Evolutionary conservation across 225 moss, liverwort and hornwort species (phyloP), one percentile per base, ranked within the genome.

Genomic region (Polytrichum formosum): DNA sequence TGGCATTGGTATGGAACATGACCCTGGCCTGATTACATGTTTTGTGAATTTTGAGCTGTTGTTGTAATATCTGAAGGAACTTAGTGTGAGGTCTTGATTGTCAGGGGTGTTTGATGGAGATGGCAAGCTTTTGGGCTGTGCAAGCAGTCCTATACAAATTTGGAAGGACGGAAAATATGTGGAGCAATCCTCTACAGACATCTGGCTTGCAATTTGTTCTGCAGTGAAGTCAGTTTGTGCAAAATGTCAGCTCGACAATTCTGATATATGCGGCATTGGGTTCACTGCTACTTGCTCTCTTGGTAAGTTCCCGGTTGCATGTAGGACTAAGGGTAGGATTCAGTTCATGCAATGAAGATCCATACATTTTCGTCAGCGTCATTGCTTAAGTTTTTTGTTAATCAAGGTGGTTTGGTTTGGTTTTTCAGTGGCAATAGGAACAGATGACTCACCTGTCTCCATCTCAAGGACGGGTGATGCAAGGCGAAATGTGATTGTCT

Each of bases 121-220:
- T 53, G 98, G 98, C 0, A 91, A 80, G 70, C 71, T 93, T 28
- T 5, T 90, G 28, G 98, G 94, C 31, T 83, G 84, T 66, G 84
- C 90, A 68, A 91, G 75, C 84, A 90, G 90, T 72, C 79, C 94
- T 80, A 91, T 94, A 75, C 94, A 94, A 72, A 98, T 94, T 73
- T 98, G 98, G 98, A 98, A 94, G 78, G 94, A 94, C 65, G 90
- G 79, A 35, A 91, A 85, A 67, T 94, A 86, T 67, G 82, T 94
- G 61, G 98, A 98, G 85, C 98, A 98, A 77, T 98, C 98, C 22
- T 94, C 98, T 25, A 94, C 98, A 56, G 98, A 98, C 79, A 93
- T 98, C 72, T 98, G 98, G 98, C 86, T 92, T 68, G 89, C 98
- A 73, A 92, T 93, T 65, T 98, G 98, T 82, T 86, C 91, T 53